Evolutionary conservation across 352 stramenopile species (phyloP).

Genomic region (Phytopythium boreale): DNA sequence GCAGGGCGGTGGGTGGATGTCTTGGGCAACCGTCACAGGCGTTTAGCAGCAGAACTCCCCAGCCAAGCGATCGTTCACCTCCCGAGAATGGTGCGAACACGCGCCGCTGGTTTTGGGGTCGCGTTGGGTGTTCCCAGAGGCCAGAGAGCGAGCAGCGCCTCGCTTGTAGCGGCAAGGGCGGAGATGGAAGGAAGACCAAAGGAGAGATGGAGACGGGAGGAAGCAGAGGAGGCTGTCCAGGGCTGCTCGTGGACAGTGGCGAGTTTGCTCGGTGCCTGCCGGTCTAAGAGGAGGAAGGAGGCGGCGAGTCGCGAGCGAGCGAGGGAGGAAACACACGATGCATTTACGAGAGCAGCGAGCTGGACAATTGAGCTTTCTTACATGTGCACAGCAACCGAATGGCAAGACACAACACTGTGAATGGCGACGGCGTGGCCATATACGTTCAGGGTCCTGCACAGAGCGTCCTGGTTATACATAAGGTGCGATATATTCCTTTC

Average conservation of each 20-base stretch:
- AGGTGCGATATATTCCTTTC: neutral
- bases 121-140: no score
- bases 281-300: neutral
- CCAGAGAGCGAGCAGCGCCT: neutral
- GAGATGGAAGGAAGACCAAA: neutral
- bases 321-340: neutral
- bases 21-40: neutral
- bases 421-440: no score
- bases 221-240: no score
- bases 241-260: no score
- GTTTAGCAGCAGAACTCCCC: neutral
- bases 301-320: neutral
- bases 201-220: neutral
- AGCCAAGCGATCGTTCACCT: neutral
- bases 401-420: neutral
- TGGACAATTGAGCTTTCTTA: neutral
- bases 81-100: neutral
- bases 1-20: neutral
- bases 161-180: neutral
- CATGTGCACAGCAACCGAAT: neutral
- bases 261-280: no score
- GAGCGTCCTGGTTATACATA: conserved; percentile 3
- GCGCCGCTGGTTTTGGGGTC: neutral
- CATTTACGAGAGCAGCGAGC: neutral
- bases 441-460: no score